phyloP scores from a whole-genome alignment of 352 stramenopile genomes.

The Achlya hypogyna region DNA sequence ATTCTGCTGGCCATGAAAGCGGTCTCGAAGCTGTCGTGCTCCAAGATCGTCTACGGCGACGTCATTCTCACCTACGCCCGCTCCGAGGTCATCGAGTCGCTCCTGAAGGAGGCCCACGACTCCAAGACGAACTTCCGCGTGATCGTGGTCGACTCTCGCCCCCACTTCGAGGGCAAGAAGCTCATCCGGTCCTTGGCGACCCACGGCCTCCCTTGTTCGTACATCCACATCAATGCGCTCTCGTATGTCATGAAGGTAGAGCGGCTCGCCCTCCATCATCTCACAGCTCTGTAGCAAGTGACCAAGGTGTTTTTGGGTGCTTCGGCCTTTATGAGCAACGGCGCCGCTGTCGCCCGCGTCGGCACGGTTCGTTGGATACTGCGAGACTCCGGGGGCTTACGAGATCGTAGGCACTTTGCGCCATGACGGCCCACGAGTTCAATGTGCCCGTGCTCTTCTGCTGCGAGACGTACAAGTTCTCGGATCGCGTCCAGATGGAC shows the following conservation, averaged over 20 bases:
- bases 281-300: constrained; percentile 46
- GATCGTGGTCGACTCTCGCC: constrained; percentile 90
- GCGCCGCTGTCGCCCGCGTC: constrained; percentile 83
- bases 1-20: constrained; percentile 88
- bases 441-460: constrained; percentile 96
- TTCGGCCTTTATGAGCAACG: constrained; percentile 94
- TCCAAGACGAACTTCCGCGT: constrained; percentile 68
- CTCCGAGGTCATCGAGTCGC: constrained; percentile 85
- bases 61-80: constrained; percentile 93
- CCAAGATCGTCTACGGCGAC: constrained; percentile 87
- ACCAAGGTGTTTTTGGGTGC: constrained; percentile 95
- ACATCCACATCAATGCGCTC: constrained; percentile 92
- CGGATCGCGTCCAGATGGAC: constrained; percentile 95
- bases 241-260: constrained; percentile 88
- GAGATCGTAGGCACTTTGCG: constrained; percentile 59
- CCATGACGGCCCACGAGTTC: constrained; percentile 83
- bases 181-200: constrained; percentile 61
- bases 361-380: constrained; percentile 71
- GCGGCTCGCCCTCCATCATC: background rate
- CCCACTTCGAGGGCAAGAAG: constrained; percentile 75
- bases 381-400: too few species aligned
- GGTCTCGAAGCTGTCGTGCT: constrained; percentile 80
- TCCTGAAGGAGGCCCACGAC: constrained; percentile 56
- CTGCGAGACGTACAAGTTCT: constrained; percentile 98
- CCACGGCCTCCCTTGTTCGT: constrained; percentile 81